Percentiles rank a stretch among this genome's conserved stretches.
phyloP scores from a whole-genome alignment of 2,329 filamentous ascomycete species.

The Claviceps paspali region DNA sequence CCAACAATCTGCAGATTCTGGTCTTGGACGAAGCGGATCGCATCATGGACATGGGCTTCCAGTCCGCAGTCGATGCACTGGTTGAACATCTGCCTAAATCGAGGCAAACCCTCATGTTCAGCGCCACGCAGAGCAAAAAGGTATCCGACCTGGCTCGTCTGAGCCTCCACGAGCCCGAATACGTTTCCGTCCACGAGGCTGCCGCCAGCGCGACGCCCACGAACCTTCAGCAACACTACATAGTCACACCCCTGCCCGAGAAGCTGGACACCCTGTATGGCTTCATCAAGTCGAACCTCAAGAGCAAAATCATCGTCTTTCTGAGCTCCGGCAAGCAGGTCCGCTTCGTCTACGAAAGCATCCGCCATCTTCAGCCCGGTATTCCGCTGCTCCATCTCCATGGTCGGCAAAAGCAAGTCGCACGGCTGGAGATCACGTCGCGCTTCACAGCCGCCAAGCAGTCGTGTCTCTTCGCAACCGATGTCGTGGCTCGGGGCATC shows the following conservation, averaged over 20 bases:
- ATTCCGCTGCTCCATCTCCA: slow-evolving; percentile 86
- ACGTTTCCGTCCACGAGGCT: slow-evolving; percentile 82
- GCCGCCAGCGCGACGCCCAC: slow-evolving; percentile 67
- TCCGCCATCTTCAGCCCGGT: slow-evolving; percentile 86
- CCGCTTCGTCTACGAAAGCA: slow-evolving; percentile 85
- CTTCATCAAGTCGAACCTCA: slow-evolving; percentile 81
- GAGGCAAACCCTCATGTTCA: slow-evolving; percentile 87
- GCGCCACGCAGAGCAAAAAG: slow-evolving; percentile 87
- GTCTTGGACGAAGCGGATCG: slow-evolving; percentile 93
- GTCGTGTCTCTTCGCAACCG: slow-evolving; percentile 85
- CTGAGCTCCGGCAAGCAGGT: slow-evolving; percentile 93
- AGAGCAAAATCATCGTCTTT: slow-evolving; percentile 91
- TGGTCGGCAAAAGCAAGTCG: slow-evolving; percentile 83
- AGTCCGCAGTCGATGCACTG: slow-evolving; percentile 78
- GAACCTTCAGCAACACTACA: slow-evolving; percentile 80
- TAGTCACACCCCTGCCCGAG: slow-evolving; percentile 67
- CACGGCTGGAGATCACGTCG: slow-evolving; percentile 72
- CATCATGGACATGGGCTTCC: slow-evolving; percentile 96
- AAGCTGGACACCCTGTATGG: slow-evolving; percentile 89
- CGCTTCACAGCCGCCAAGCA: slow-evolving; percentile 69
- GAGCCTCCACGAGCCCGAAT: slow-evolving; percentile 81
- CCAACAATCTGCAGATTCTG: slow-evolving; percentile 80
- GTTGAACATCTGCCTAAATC: slow-evolving; percentile 76
- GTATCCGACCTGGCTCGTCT: slow-evolving; percentile 83
- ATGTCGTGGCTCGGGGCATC: slow-evolving; percentile 83